A percentile compares a stretch with the other conserved stretches of the same genome.
phyloP scores from a whole-genome alignment of 2,329 filamentous ascomycete species.

The Fusarium dimerum region DNA sequence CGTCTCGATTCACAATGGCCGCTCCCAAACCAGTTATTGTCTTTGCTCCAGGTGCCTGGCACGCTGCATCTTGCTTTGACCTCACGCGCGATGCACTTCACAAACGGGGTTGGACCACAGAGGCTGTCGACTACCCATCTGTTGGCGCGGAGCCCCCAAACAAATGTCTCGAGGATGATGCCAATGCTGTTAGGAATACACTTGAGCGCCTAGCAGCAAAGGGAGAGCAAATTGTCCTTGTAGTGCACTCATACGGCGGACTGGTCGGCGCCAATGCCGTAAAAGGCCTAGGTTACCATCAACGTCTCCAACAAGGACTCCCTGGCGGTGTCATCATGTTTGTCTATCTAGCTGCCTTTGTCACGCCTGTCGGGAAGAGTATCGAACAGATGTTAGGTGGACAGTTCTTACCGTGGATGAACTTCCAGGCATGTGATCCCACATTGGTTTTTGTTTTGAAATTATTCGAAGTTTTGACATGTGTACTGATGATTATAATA shows the following conservation, averaged over 20 bases:
- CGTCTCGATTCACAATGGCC: not conserved
- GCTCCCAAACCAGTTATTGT: constrained; percentile 29
- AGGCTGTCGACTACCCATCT: constrained; percentile 33
- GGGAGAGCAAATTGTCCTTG: constrained; percentile 43
- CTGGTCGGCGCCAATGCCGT: constrained; percentile 40
- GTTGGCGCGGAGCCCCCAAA: constrained; percentile 32
- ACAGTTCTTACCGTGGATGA: constrained; percentile 30
- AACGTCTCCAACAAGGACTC: constrained; percentile 33
- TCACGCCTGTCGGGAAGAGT: constrained; percentile 30
- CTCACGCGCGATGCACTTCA: constrained; percentile 32
- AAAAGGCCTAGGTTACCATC: constrained; percentile 34
- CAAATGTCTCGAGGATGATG: constrained; percentile 33
- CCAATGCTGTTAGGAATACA: constrained; percentile 29
- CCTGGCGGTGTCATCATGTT: constrained; percentile 40
- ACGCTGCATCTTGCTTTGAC: constrained; percentile 33
- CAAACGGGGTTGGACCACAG: constrained; percentile 33
- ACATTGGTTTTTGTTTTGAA: too few species aligned
- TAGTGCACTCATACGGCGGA: constrained; percentile 47
- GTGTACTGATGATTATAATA: too few species aligned
- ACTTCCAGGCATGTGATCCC: constrained; percentile 17
- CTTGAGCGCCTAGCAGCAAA: constrained; percentile 33
- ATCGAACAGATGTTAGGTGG: constrained; percentile 29
- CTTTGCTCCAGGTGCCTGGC: constrained; percentile 43
- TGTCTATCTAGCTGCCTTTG: constrained; percentile 38
- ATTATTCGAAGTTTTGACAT: too few species aligned